Evolutionary conservation across 2,329 filamentous ascomycete species (phyloP), one percentile per base, ranked within the genome.

Genomic region (Sphaerulina vaccinii): DNA sequence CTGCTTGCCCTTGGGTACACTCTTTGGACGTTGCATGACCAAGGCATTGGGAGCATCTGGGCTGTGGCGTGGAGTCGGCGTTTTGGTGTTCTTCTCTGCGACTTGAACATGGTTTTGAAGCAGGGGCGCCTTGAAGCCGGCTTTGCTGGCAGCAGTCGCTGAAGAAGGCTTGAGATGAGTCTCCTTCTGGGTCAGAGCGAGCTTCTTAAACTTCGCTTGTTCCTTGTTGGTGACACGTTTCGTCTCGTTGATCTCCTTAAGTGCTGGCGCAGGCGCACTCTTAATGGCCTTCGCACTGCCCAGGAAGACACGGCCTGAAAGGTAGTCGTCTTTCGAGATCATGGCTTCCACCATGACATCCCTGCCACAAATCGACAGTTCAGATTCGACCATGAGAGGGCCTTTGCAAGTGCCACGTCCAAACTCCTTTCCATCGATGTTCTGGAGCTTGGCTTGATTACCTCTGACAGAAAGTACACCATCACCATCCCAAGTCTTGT

Each of bases 401-500:
- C 76, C 75, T 48, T 76, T 79, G 57, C 78, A 80, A 55, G 76
- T 73, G 10, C 73, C 74, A 47, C 76, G 79, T 1, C 84, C 85
- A 68, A 88, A 77, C 16, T 84, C 79, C 65, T 77, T 79, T 2
- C 85, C 85, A 0, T 78, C 78, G 9, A 80, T 75, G 64, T 88
- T 83, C 53, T 83, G 79, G 13, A 88, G 73, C 47, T 74, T 75
- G 3, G 79, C 83, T 62, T 79, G 79, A 3, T 83, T 83, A 29
- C 75, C 77, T 2, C 72, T 69, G 3, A 85, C 73, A 3, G 75
- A 73, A 7, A 88, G 73, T 2, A 87, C 75, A 1, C 84, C 86
- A 68, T 89, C 86, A 2, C 85, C 85, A 62, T 88, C 85, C 85
- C 86, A 89, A 4, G 84, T 88, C 66, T 88, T 88, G 68, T 88